A percentile compares a stretch with the other conserved stretches of the same genome.
Conservation (phyloP, 768 basidiomycete species). For the Guyanaporus albipodus region DNA sequence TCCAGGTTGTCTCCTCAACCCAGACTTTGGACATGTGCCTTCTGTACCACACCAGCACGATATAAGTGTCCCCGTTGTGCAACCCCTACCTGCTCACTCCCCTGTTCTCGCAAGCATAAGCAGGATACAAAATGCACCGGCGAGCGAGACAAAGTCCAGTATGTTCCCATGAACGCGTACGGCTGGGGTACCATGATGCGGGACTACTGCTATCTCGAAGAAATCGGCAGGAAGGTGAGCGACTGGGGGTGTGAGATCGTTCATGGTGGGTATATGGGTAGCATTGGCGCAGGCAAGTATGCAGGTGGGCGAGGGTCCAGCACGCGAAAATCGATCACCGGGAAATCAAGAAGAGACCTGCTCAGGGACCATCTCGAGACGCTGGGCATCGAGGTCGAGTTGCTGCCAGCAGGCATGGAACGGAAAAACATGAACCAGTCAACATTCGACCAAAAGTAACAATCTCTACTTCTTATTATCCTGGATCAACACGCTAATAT, state of each 20-base stretch:
- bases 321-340: slow-evolving; percentile 31
- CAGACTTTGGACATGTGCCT: slow-evolving; percentile 38
- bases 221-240: slow-evolving; percentile 67
- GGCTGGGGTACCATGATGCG: slow-evolving; percentile 85
- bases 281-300: slow-evolving; percentile 16
- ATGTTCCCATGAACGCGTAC: slow-evolving; percentile 80
- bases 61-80: slow-evolving; percentile 82
- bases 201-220: slow-evolving; percentile 86
- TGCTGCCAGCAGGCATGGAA: slow-evolving; percentile 83
- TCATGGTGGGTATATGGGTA: slow-evolving; percentile 48
- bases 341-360: slow-evolving; percentile 55
- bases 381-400: slow-evolving; percentile 67
- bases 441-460: slow-evolving; percentile 74
- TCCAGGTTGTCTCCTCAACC: slow-evolving; percentile 16
- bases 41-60: slow-evolving; percentile 50
- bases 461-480: slow-evolving; percentile 24
- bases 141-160: slow-evolving; percentile 65
- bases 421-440: slow-evolving; percentile 75
- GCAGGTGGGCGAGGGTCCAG: slow-evolving; percentile 15
- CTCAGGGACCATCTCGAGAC: slow-evolving; percentile 65
- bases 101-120: slow-evolving; percentile 72
- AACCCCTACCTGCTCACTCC: slow-evolving; percentile 66
- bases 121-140: slow-evolving; percentile 58
- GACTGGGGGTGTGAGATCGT: slow-evolving; percentile 72
- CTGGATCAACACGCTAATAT: slow-evolving; percentile 13